Base-by-base conservation (phyloP, 805 yeast genomes). In the Gaillardinia entomophila region DNA sequence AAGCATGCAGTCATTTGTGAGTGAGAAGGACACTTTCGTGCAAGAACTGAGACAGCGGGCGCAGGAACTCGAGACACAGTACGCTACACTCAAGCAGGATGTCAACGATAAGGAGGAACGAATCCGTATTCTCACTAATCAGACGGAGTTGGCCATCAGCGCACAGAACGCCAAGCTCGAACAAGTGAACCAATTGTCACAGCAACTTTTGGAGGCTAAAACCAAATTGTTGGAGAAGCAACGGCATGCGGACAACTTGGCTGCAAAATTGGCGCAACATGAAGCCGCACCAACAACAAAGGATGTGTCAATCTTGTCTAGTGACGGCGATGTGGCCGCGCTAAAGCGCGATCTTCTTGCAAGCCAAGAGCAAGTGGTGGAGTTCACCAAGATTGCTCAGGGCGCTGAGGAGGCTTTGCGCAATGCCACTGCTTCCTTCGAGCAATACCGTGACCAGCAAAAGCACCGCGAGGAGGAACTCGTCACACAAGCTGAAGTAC, bases 381-480 rank as follows among this genome's bases (percentile, higher is more conserved):
- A 81, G 42, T 73, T 79, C 49, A 74, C 78, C 35, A 62, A 61
- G n/a, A 68, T 85, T 26, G 78, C 88, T 0, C 57, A 58, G 32
- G 75, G 82, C 11, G 75, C 86, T 3, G 94, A 85, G 48, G 74
- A 72, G 32, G 77, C 88, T 4, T 62, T 85, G 24, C 55, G 60
- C 24, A 63, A 68, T 28, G 61, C 84, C 37, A 77, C 74, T 18
- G 59, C 61, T 14, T 62, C 79, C 1, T 81, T 71, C 49, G 85
- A 63, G 18, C 46, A 50, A n/a, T 57, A 48, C 28, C 62, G 49
- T 34, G 31, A 15, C 5, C 56, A 60, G 6, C 34, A 46, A 12
- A 60, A 60, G 3, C 34, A 37, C 2, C 51, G 48, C 24, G 37
- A 47, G 24, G 31, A 42, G 8, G 36, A 34, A 1, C 55, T 52